phyloP scores from a whole-genome alignment of 2,329 filamentous ascomycete genomes.

The Neofusicoccum ribis region DNA sequence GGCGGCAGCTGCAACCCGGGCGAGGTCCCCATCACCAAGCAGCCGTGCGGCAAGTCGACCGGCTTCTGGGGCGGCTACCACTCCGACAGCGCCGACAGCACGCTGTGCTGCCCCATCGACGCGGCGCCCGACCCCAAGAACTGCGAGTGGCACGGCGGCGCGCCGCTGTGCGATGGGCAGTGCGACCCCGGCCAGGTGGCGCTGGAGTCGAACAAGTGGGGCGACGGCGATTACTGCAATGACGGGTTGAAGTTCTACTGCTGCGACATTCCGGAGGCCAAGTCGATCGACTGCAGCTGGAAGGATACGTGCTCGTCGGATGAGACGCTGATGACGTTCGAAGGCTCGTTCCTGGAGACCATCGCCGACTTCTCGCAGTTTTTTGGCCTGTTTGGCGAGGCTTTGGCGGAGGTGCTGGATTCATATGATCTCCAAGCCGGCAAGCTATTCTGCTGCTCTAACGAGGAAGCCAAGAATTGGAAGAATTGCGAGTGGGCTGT shows the following conservation, averaged over 20 bases:
- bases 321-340: background rate
- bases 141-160: background rate
- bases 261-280: background rate
- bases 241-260: background rate
- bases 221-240: background rate
- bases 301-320: background rate
- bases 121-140: background rate
- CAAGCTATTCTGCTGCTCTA: slow-evolving; percentile 32
- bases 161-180: background rate
- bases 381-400: background rate
- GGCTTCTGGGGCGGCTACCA: background rate
- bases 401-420: background rate
- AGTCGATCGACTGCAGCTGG: background rate
- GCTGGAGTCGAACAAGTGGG: background rate
- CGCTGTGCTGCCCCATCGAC: background rate
- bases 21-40: background rate
- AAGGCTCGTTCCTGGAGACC: background rate
- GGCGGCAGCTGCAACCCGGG: slow-evolving; percentile 6
- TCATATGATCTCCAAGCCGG: background rate
- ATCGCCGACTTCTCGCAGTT: background rate
- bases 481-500: slow-evolving; percentile 36
- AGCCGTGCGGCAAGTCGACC: slow-evolving; percentile 1
- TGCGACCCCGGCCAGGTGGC: background rate
- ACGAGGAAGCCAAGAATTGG: slow-evolving; percentile 30
- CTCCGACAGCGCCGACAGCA: background rate